Evolutionary conservation across 306 rosid species (phyloP).

Genomic region (Clitoria ternatea): DNA sequence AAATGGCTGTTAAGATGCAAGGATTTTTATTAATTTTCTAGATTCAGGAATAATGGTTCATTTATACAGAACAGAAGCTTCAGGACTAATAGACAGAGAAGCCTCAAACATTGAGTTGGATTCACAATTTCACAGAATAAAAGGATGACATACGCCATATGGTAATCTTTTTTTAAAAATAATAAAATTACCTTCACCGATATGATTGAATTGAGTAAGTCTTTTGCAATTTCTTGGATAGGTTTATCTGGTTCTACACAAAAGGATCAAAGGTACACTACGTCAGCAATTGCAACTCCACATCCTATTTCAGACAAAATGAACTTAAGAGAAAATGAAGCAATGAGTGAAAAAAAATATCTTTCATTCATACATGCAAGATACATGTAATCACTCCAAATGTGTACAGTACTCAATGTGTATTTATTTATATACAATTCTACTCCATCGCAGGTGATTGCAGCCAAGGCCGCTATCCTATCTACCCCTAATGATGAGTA

Average conservation of each 20-base stretch:
- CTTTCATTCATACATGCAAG: too few relatives aligned
- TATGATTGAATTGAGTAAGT: conserved; percentile 49
- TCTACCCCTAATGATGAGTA: too few relatives aligned
- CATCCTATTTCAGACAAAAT: background rate
- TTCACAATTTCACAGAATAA: background rate
- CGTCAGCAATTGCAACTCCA: conserved; percentile 24
- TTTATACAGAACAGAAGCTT: background rate
- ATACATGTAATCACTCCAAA: too few relatives aligned
- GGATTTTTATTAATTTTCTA: background rate
- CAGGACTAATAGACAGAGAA: background rate
- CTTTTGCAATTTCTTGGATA: conserved; percentile 68
- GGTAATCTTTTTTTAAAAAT: background rate
- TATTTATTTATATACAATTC: too few relatives aligned
- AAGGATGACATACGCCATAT: background rate
- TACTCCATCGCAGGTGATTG: too few relatives aligned
- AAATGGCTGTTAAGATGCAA: background rate
- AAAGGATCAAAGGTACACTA: conserved; percentile 1
- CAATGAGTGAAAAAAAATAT: too few relatives aligned
- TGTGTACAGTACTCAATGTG: too few relatives aligned
- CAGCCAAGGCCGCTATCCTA: too few relatives aligned
- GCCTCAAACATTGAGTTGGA: background rate
- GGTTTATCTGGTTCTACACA: conserved; percentile 54
- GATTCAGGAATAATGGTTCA: background rate
- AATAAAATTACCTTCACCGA: conserved; percentile 56
- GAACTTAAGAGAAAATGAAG: too few relatives aligned